Evolutionary conservation across 164 flowering plant genomes (phyloP).

Genomic region (Taxillus chinensis): DNA sequence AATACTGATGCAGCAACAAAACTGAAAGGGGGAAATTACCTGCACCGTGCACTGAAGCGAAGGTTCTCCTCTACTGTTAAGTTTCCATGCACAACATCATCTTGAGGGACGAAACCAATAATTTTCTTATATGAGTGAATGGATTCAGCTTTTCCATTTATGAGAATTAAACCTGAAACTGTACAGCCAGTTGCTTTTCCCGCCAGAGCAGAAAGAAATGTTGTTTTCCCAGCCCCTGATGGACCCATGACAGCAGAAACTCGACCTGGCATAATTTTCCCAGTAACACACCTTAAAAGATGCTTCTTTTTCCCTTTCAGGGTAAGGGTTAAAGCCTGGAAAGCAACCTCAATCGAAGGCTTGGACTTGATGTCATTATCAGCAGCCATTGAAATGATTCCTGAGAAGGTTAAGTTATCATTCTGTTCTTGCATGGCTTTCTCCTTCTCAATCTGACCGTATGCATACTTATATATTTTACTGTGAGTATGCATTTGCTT

Average conservation of each 20-base stretch:
- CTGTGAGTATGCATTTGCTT: conserved; percentile 73
- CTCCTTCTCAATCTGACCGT: conserved; percentile 95
- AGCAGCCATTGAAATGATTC: conserved; percentile 82
- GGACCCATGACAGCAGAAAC: conserved; percentile 99
- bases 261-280: conserved; percentile 82
- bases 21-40: conserved; percentile 32
- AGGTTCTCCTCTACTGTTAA: conserved; percentile 97
- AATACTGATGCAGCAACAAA: neutral
- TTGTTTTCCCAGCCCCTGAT: conserved; percentile 99
- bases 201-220: conserved; percentile 87
- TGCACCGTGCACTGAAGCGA: conserved; percentile 91
- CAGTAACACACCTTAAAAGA: conserved; percentile 78
- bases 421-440: conserved; percentile 75
- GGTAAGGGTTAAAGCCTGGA: conserved; percentile 91
- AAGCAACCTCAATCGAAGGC: conserved; percentile 75
- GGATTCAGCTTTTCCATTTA: conserved; percentile 72
- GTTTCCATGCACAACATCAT: conserved; percentile 97
- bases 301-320: conserved; percentile 74
- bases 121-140: conserved; percentile 83
- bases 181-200: conserved; percentile 76
- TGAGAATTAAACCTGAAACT: conserved; percentile 56
- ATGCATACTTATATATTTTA: conserved; percentile 94
- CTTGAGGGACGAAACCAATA: conserved; percentile 97
- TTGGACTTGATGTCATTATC: conserved; percentile 57
- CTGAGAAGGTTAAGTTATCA: conserved; percentile 75